These are phyloP conservation scores for Linnemannia exigua DNA, from an alignment of 192 early-diverging fungal species.

Conservation along the genomic window DNA sequence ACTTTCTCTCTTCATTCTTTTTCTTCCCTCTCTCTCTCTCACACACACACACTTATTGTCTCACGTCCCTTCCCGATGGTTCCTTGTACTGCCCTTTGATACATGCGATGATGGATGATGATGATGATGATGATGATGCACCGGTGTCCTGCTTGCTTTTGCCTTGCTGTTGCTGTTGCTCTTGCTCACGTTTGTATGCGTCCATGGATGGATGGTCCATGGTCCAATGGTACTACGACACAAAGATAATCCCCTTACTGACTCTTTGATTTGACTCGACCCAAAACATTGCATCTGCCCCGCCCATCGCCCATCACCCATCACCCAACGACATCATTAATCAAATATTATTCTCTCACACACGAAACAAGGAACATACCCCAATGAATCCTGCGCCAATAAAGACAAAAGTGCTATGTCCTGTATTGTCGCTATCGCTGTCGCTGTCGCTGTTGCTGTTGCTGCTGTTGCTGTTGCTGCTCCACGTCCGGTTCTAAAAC, in stretches of 20 bases:
- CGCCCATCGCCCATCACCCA: too few species aligned
- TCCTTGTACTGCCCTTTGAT: not conserved
- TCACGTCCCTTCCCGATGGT: not conserved
- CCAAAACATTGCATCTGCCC: not conserved
- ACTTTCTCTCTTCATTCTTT: too few species aligned
- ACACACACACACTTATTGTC: not conserved
- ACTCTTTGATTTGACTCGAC: not conserved
- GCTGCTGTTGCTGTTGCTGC: not conserved
- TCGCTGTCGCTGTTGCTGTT: not conserved
- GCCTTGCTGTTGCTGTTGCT: too few species aligned
- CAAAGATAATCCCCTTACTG: constrained; percentile 7
- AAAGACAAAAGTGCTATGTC: not conserved
- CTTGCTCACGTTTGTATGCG: too few species aligned
- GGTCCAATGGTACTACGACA: not conserved
- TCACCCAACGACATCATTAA: not conserved
- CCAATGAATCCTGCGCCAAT: not conserved
- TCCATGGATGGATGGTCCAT: not conserved
- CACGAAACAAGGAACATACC: not conserved
- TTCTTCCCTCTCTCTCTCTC: too few species aligned
- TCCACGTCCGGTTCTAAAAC: not conserved
- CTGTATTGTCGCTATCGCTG: not conserved
- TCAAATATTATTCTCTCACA: not conserved
- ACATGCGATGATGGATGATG: not conserved
- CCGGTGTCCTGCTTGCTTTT: too few species aligned
- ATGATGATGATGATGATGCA: too few species aligned